A percentile compares a stretch with the other conserved stretches of the same genome.
Conservation (phyloP, 768 basidiomycete genomes). For the Termitomyces eurrhizus region DNA sequence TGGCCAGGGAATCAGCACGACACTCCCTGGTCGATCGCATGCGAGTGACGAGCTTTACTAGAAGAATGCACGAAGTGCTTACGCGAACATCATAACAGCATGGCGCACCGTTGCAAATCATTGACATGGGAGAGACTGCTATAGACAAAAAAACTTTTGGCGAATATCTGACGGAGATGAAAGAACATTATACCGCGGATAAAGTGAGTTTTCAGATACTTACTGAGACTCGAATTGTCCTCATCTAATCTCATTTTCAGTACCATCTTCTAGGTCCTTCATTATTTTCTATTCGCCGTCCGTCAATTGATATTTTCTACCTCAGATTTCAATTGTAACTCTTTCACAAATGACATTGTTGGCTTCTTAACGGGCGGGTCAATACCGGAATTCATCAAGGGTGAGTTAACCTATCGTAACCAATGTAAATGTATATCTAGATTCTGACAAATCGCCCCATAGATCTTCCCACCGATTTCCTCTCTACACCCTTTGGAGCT, state of each 20-base stretch:
- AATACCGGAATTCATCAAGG: constrained; percentile 80
- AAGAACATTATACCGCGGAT: constrained; percentile 82
- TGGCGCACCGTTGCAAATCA: constrained; percentile 63
- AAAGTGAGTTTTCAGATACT: constrained; percentile 48
- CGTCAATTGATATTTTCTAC: background rate
- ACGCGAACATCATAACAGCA: constrained; percentile 41
- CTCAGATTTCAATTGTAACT: constrained; percentile 91
- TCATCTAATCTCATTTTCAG: constrained; percentile 31
- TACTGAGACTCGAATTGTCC: background rate
- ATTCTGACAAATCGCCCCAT: background rate
- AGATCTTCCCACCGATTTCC: constrained; percentile 81
- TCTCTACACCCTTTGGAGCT: constrained; percentile 85
- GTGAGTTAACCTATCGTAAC: constrained; percentile 28
- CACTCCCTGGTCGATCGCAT: constrained; percentile 77
- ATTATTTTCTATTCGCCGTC: background rate
- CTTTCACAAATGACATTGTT: constrained; percentile 85
- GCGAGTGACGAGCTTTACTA: constrained; percentile 39
- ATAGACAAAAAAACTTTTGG: constrained; percentile 83
- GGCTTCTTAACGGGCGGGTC: constrained; percentile 83
- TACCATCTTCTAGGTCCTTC: constrained; percentile 76
- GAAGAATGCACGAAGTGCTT: background rate
- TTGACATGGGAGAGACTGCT: constrained; percentile 76
- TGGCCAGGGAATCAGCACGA: constrained; percentile 77
- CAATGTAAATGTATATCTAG: background rate
- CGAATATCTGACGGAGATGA: constrained; percentile 77